Evolutionary conservation across 78 protist species (phyloP).

Genomic region (Dictyostelium purpureum): DNA sequence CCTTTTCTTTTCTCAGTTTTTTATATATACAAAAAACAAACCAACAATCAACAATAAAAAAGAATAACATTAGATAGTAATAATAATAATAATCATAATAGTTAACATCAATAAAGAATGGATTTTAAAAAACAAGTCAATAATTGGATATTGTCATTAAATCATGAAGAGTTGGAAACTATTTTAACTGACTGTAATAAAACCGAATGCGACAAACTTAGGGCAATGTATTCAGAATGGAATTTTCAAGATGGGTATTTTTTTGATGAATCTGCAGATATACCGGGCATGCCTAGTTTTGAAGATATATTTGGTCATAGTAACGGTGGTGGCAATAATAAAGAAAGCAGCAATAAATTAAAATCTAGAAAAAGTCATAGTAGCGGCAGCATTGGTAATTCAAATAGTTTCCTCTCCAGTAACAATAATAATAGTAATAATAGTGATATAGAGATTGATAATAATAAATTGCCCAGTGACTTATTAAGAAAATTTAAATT

Average conservation of each 20-base stretch:
- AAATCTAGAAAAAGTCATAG: neutral
- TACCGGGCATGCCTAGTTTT: constrained; percentile 5
- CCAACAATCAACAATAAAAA: no score
- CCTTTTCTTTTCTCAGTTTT: no score
- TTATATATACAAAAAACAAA: no score
- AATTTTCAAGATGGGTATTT: constrained; percentile 43
- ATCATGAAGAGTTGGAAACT: constrained; percentile 37
- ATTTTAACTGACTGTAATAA: constrained; percentile 67
- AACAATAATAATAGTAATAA: neutral
- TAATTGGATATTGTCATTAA: constrained; percentile 38
- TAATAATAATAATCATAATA: no score
- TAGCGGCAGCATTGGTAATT: neutral
- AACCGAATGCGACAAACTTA: constrained; percentile 59
- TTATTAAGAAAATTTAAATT: constrained; percentile 4
- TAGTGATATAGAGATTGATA: constrained; percentile 2
- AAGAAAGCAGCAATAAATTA: neutral
- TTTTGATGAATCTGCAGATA: constrained; percentile 60
- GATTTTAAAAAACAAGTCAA: constrained; percentile 43
- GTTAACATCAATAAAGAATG: neutral
- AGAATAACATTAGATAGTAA: no score
- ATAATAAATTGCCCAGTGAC: neutral
- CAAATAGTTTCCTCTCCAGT: neutral
- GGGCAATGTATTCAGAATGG: constrained; percentile 58
- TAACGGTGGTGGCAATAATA: no score
- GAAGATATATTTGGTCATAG: neutral